Conservation (phyloP, 208 protist species). For the Balamuthia mandrillaris region DNA sequence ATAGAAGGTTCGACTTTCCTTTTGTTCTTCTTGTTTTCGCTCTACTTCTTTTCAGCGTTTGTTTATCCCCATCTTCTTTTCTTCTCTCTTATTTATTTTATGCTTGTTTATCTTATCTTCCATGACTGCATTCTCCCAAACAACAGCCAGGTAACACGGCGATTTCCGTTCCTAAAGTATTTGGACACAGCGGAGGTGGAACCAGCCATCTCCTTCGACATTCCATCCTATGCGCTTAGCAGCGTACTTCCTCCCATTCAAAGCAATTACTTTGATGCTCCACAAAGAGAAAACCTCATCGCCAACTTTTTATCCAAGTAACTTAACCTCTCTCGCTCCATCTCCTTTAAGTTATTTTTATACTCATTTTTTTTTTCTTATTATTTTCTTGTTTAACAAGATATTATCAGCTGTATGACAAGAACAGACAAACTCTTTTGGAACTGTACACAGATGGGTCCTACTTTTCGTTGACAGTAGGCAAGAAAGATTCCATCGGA, state of each 20-base stretch:
- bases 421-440: slow-evolving; percentile 10
- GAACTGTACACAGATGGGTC: slow-evolving; percentile 23
- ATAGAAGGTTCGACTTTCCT: neutral
- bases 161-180: slow-evolving; percentile 29
- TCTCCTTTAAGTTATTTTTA: neutral
- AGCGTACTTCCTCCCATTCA: slow-evolving; percentile 31
- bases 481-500: no score
- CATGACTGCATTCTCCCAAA: neutral
- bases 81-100: neutral
- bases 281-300: neutral
- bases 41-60: no score
- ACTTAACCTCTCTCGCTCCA: neutral
- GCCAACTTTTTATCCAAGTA: slow-evolving; percentile 28
- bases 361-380: neutral
- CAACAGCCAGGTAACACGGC: slow-evolving; percentile 26
- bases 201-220: slow-evolving; percentile 32
- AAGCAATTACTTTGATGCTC: neutral
- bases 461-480: slow-evolving; percentile 15
- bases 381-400: neutral
- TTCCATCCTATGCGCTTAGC: slow-evolving; percentile 21
- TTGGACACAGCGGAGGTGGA: slow-evolving; percentile 34
- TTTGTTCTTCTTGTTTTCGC: neutral
- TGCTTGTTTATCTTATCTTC: no score
- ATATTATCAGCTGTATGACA: slow-evolving; percentile 36
- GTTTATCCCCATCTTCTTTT: neutral